Conservation (phyloP, 1,284 basidiomycete genomes). For the Ganoderma resinaceum region DNA sequence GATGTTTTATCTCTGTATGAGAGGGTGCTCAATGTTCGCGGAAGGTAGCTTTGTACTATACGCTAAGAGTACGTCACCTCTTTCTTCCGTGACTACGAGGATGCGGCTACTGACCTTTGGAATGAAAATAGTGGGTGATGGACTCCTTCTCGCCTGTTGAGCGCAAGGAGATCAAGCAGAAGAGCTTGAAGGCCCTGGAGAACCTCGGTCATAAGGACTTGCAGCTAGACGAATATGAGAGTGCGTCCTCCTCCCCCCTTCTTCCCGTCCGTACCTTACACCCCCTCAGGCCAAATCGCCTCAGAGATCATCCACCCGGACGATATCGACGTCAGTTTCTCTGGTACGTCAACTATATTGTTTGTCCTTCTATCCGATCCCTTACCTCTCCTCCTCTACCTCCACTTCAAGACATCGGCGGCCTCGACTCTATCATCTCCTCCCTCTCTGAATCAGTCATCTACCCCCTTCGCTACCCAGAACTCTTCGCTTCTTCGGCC, state of each 20-base stretch:
- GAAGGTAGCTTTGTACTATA: constrained; percentile 60
- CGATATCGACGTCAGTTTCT: constrained; percentile 78
- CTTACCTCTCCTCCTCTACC: constrained; percentile 11
- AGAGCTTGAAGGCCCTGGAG: constrained; percentile 75
- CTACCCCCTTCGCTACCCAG: constrained; percentile 93
- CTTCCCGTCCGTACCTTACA: constrained; percentile 10
- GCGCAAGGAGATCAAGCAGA: constrained; percentile 71
- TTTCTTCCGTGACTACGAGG: constrained; percentile 1
- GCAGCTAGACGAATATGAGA: constrained; percentile 82
- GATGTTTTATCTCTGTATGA: constrained; percentile 28
- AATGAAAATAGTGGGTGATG: constrained; percentile 50
- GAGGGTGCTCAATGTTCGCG: constrained; percentile 14
- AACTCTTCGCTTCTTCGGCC: constrained; percentile 83
- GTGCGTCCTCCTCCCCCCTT: constrained; percentile 48
- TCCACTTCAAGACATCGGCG: constrained; percentile 82
- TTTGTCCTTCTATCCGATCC: neutral
- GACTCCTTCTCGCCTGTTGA: constrained; percentile 53
- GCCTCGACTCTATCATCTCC: constrained; percentile 91
- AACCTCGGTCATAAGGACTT: constrained; percentile 76
- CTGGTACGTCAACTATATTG: constrained; percentile 52
- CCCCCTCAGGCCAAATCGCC: constrained; percentile 72
- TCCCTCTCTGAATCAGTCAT: constrained; percentile 96
- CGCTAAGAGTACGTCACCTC: constrained; percentile 51
- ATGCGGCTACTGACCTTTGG: neutral
- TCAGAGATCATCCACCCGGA: constrained; percentile 88